Evolutionary conservation across 2,329 filamentous ascomycete genomes (phyloP).

Genomic region (Lasiodiplodia sp.): DNA sequence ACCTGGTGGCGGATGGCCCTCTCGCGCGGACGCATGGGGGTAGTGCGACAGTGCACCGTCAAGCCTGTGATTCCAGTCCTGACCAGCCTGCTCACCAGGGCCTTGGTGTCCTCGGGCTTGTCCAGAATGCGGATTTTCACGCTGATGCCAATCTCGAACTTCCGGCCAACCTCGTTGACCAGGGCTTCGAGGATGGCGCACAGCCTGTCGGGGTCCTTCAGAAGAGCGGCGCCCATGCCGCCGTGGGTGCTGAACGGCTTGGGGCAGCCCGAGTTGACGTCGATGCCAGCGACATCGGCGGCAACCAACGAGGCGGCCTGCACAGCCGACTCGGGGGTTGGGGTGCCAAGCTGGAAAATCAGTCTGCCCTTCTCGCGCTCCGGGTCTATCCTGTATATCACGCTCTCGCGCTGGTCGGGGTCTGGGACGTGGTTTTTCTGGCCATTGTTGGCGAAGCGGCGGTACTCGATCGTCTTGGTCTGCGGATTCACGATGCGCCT

Average conservation of each 20-base stretch:
- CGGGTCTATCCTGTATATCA: slow-evolving; percentile 87
- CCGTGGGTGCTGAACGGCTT: slow-evolving; percentile 94
- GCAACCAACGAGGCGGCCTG: slow-evolving; percentile 85
- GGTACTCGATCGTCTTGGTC: slow-evolving; percentile 85
- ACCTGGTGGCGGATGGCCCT: slow-evolving; percentile 86
- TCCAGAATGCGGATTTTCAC: slow-evolving; percentile 95
- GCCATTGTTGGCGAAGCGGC: slow-evolving; percentile 75
- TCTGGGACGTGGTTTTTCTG: slow-evolving; percentile 64
- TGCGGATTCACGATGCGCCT: slow-evolving; percentile 77
- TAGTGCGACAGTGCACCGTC: slow-evolving; percentile 94
- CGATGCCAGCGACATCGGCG: slow-evolving; percentile 87
- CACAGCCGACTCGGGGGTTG: slow-evolving; percentile 82
- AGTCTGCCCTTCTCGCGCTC: slow-evolving; percentile 75
- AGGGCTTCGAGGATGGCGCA: slow-evolving; percentile 83
- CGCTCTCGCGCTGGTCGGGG: slow-evolving; percentile 56
- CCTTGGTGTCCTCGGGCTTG: slow-evolving; percentile 76
- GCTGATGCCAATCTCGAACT: slow-evolving; percentile 89
- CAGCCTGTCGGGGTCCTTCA: slow-evolving; percentile 83
- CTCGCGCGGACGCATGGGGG: slow-evolving; percentile 92
- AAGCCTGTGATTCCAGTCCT: slow-evolving; percentile 89
- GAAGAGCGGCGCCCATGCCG: slow-evolving; percentile 93
- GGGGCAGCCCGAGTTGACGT: slow-evolving; percentile 97
- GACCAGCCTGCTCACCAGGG: slow-evolving; percentile 78
- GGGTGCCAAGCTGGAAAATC: slow-evolving; percentile 92
- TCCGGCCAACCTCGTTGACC: slow-evolving; percentile 77